Evolutionary conservation across 495 filamentous ascomycete genomes (phyloP).

Genomic region (Penicillium flavigenum): DNA sequence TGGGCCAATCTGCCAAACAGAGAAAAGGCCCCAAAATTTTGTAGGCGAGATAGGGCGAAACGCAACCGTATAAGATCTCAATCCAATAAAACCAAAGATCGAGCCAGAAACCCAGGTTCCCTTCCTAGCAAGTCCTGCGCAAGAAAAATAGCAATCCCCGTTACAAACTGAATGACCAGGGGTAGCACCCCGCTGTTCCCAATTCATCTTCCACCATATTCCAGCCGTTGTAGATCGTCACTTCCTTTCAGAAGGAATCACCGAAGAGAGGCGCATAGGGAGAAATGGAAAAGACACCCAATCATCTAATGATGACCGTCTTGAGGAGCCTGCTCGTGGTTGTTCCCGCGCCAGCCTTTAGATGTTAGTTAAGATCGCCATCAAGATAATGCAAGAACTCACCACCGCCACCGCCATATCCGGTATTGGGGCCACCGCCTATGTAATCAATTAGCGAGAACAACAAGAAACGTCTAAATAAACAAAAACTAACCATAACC

Average conservation of each 20-base stretch:
- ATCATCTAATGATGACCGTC: slow-evolving; percentile 22
- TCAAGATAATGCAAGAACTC: slow-evolving; percentile 14
- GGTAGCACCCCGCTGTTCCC: slow-evolving; percentile 1
- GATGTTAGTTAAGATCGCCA: not conserved
- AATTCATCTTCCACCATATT: slow-evolving; percentile 17
- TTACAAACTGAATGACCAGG: not conserved
- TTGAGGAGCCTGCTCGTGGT: slow-evolving; percentile 24
- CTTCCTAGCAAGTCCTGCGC: not conserved
- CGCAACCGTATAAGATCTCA: not conserved
- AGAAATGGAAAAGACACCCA: not conserved
- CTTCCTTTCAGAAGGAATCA: slow-evolving; percentile 13
- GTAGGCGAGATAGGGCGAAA: not conserved
- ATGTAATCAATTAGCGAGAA: not conserved
- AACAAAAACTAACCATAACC: slow-evolving; percentile 29
- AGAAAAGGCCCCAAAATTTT: not conserved
- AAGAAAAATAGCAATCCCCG: slow-evolving; percentile 1
- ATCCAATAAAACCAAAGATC: not conserved
- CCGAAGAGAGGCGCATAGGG: slow-evolving; percentile 3
- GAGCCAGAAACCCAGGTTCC: slow-evolving; percentile 1
- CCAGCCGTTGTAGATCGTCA: slow-evolving; percentile 16
- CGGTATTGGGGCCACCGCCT: slow-evolving; percentile 34
- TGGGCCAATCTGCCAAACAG: slow-evolving; percentile 6
- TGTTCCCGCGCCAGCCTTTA: slow-evolving; percentile 37
- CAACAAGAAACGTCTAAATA: not conserved
- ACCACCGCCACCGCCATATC: slow-evolving; percentile 40